Conservation (phyloP, 306 rosid species). For the Rosa rugosa region DNA sequence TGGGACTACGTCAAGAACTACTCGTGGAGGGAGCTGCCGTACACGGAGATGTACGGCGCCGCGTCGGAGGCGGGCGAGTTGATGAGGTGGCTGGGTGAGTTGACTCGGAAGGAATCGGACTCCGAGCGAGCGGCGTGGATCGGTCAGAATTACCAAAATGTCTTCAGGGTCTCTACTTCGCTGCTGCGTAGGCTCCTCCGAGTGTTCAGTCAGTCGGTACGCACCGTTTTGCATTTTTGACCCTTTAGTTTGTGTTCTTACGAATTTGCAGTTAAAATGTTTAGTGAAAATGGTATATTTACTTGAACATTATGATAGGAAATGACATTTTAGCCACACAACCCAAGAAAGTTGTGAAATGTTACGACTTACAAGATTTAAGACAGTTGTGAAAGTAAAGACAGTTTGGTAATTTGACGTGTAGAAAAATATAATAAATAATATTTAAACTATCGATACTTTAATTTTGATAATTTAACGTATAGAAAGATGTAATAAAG, state of each 20-base stretch:
- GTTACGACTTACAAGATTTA: no score
- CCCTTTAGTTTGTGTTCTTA: neutral
- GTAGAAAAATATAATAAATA: no score
- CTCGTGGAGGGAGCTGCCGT: constrained; percentile 52
- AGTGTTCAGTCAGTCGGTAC: constrained; percentile 63
- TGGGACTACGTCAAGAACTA: constrained; percentile 65
- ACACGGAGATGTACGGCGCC: constrained; percentile 48
- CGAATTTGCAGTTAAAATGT: neutral
- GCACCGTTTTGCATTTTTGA: constrained; percentile 1
- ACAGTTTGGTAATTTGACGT: no score
- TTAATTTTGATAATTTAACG: no score
- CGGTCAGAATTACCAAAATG: constrained; percentile 46
- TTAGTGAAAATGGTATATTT: no score
- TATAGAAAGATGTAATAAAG: no score
- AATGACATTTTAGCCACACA: neutral
- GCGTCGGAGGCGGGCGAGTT: constrained; percentile 58
- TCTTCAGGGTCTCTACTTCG: constrained; percentile 45
- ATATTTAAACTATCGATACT: no score
- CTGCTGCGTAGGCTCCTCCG: constrained; percentile 47
- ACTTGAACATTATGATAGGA: neutral
- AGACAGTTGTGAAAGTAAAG: no score
- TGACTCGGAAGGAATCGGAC: constrained; percentile 49
- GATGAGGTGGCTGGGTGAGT: constrained; percentile 49
- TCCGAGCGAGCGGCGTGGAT: constrained; percentile 53
- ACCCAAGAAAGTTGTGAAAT: no score